Percentiles rank a stretch among this genome's conserved stretches.
Evolutionary conservation across 176 grass and related monocot genomes (phyloP).

Genomic region (Bonia amplexicaulis): DNA sequence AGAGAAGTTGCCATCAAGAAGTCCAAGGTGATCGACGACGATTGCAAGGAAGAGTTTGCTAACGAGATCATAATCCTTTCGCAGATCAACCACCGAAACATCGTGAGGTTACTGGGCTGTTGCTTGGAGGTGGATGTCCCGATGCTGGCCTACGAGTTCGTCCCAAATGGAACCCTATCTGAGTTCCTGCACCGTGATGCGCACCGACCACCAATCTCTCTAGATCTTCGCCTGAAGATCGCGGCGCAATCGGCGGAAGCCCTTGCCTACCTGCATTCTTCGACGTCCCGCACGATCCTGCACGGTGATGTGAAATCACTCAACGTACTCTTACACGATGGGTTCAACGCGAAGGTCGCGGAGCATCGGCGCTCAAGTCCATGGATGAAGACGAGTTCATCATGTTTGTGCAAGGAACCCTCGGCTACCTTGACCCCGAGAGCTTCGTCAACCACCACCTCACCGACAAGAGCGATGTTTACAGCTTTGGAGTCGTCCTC

Average conservation of each 20-base stretch:
- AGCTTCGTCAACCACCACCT: slow-evolving; percentile 54
- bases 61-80: slow-evolving; percentile 36
- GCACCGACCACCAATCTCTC: neutral
- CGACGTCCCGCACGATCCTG: neutral
- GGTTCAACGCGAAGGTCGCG: slow-evolving; percentile 25
- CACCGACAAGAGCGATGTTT: slow-evolving; percentile 58
- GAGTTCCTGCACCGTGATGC: slow-evolving; percentile 5
- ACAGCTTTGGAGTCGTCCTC: slow-evolving; percentile 55
- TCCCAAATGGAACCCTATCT: slow-evolving; percentile 19
- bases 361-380: slow-evolving; percentile 28
- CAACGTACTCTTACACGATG: slow-evolving; percentile 27
- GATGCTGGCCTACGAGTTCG: slow-evolving; percentile 24
- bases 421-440: slow-evolving; percentile 53
- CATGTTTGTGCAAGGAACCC: slow-evolving; percentile 44
- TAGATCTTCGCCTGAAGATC: slow-evolving; percentile 9
- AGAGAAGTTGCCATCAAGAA: slow-evolving; percentile 9
- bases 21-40: neutral
- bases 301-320: slow-evolving; percentile 28
- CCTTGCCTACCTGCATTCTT: slow-evolving; percentile 24
- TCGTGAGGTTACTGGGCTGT: slow-evolving; percentile 30
- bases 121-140: slow-evolving; percentile 26
- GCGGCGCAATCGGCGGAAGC: neutral
- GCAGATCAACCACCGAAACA: slow-evolving; percentile 31
- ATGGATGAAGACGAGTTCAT: slow-evolving; percentile 35
- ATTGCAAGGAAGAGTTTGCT: slow-evolving; percentile 4